Evolutionary conservation across 441 rosid species (phyloP).

Genomic region (Lagerstroemia fauriei): DNA sequence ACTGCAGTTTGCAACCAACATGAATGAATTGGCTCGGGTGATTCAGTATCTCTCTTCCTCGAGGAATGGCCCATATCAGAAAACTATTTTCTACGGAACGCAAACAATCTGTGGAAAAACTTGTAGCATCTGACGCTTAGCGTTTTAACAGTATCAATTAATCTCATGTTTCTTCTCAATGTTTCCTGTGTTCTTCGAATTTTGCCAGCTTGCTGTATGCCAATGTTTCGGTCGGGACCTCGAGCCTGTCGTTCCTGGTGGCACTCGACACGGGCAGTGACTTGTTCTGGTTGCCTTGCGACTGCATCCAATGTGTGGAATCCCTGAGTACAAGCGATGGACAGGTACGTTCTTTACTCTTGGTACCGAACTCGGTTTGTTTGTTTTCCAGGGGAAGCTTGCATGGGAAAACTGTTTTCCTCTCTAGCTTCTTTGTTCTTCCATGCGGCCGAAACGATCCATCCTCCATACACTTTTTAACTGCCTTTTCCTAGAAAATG

Average conservation of each 20-base stretch:
- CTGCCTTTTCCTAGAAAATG: too few relatives aligned
- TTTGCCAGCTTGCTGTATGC: constrained; percentile 24
- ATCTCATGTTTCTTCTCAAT: neutral
- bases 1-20: too few relatives aligned
- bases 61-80: too few relatives aligned
- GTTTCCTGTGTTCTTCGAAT: neutral
- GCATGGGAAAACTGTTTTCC: neutral
- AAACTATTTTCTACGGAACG: too few relatives aligned
- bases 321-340: neutral
- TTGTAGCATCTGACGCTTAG: too few relatives aligned
- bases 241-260: constrained; percentile 26
- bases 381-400: neutral
- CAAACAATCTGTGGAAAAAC: too few relatives aligned
- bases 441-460: neutral
- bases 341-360: constrained; percentile 7
- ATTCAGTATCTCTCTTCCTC: too few relatives aligned
- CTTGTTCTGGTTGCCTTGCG: constrained; percentile 30
- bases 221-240: constrained; percentile 27
- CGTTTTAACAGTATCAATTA: neutral
- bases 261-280: constrained; percentile 28
- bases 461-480: neutral
- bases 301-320: neutral
- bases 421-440: neutral
- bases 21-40: too few relatives aligned
- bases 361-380: neutral